Evolutionary conservation across 495 filamentous ascomycete genomes (phyloP).

Genomic region (Penicillium maclennaniae): DNA sequence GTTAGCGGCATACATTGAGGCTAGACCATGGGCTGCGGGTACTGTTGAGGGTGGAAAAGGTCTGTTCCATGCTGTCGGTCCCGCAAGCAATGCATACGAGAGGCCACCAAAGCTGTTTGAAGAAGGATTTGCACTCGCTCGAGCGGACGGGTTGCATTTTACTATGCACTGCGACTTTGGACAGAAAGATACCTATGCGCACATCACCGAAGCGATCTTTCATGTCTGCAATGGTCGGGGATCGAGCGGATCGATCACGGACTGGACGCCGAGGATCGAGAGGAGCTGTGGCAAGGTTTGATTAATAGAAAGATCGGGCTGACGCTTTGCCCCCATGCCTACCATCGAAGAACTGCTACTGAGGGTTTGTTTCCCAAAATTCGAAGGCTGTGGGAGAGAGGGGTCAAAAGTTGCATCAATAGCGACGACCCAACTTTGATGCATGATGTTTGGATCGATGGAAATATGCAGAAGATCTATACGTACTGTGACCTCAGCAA

Average conservation of each 20-base stretch:
- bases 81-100: conserved; percentile 40
- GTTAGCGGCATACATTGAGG: conserved; percentile 21
- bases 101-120: conserved; percentile 38
- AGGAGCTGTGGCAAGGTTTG: conserved; percentile 30
- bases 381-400: conserved; percentile 29
- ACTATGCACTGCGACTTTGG: conserved; percentile 46
- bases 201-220: conserved; percentile 34
- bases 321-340: conserved; percentile 42
- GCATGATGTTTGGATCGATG: conserved; percentile 42
- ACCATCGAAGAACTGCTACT: conserved; percentile 35
- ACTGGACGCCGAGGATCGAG: conserved; percentile 31
- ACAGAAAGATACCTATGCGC: conserved; percentile 35
- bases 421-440: conserved; percentile 44
- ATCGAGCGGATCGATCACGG: conserved; percentile 42
- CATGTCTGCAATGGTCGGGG: conserved; percentile 25
- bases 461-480: conserved; percentile 38
- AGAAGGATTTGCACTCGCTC: conserved; percentile 31
- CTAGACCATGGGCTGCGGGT: conserved; percentile 28
- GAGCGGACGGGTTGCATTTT: conserved; percentile 33
- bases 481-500: conserved; percentile 30
- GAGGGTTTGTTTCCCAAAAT: conserved; percentile 40
- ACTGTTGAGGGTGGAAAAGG: conserved; percentile 26
- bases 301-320: conserved; percentile 30
- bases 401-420: conserved; percentile 35
- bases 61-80: conserved; percentile 38